Evolutionary conservation across 2,329 filamentous ascomycete genomes (phyloP).

Genomic region (Arthrocladium fulminans): DNA sequence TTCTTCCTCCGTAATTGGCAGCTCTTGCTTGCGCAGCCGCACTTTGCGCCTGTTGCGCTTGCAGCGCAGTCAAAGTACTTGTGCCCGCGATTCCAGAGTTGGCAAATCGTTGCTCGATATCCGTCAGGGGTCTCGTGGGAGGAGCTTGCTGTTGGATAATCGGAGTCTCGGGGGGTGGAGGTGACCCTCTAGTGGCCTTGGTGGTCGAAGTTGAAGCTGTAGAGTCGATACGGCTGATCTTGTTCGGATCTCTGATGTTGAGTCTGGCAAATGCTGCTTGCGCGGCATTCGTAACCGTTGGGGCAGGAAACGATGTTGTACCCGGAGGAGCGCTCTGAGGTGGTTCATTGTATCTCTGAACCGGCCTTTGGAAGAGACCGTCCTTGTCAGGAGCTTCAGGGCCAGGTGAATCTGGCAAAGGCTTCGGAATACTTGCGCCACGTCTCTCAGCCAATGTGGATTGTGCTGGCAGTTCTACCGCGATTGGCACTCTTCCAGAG

Average conservation of each 20-base stretch:
- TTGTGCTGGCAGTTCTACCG: conserved; percentile 40
- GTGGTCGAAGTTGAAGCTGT: conserved; percentile 92
- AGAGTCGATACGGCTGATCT: conserved; percentile 59
- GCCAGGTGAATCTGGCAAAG: conserved; percentile 72
- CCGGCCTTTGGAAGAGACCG: conserved; percentile 64
- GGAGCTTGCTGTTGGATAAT: conserved; percentile 45
- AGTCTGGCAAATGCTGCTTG: conserved; percentile 29
- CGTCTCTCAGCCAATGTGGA: conserved; percentile 68
- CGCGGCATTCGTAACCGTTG: conserved; percentile 16
- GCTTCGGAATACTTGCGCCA: conserved; percentile 64
- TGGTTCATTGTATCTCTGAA: conserved; percentile 28
- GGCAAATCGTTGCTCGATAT: conserved; percentile 85
- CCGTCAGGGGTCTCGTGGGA: conserved; percentile 51
- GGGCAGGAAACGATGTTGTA: conserved; percentile 5
- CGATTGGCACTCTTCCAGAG: conserved; percentile 30
- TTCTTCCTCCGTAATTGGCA: conserved; percentile 62
- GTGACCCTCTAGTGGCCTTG: conserved; percentile 80
- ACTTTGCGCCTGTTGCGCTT: conserved; percentile 69
- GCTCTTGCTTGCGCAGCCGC: conserved; percentile 66
- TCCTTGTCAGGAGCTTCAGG: conserved; percentile 67
- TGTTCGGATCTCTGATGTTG: conserved; percentile 43
- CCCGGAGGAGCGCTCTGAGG: conserved; percentile 11
- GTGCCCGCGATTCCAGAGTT: conserved; percentile 83
- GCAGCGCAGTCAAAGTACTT: conserved; percentile 67
- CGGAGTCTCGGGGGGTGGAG: conserved; percentile 88